These are phyloP conservation scores for Stephania yunnanensis DNA, from an alignment of 164 flowering plant species.

Conservation along the genomic window DNA sequence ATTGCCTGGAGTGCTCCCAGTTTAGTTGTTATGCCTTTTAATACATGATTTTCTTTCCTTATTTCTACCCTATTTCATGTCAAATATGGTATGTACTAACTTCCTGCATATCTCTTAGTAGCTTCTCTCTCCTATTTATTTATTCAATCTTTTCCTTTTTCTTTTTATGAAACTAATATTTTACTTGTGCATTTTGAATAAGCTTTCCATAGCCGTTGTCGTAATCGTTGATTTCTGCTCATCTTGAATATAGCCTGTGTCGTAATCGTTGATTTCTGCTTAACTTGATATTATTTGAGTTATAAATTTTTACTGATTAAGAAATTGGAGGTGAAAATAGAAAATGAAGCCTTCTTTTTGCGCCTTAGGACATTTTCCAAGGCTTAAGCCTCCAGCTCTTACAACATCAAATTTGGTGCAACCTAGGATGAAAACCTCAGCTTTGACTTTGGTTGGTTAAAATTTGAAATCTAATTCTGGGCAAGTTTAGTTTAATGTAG, in stretches of 20 bases:
- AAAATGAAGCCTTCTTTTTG: background rate
- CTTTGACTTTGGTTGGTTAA: no score
- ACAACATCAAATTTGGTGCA: background rate
- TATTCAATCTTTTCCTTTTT: no score
- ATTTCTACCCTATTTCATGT: no score
- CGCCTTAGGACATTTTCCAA: background rate
- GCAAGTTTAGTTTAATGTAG: no score
- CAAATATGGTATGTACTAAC: background rate
- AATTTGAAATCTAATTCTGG: no score
- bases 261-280: background rate
- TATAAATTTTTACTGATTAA: no score
- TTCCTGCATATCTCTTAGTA: background rate
- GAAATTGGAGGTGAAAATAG: background rate
- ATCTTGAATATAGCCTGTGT: background rate
- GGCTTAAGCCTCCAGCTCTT: background rate
- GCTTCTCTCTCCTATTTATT: background rate
- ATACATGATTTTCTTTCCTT: no score
- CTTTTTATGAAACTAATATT: background rate
- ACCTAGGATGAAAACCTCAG: background rate
- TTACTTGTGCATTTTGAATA: background rate
- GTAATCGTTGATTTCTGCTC: background rate
- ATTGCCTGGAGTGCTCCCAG: no score
- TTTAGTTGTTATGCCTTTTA: no score
- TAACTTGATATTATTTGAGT: background rate
- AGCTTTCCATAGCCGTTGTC: background rate